Evolutionary conservation across 106 monocot species (phyloP).

Genomic region (Dendrobium officinale): DNA sequence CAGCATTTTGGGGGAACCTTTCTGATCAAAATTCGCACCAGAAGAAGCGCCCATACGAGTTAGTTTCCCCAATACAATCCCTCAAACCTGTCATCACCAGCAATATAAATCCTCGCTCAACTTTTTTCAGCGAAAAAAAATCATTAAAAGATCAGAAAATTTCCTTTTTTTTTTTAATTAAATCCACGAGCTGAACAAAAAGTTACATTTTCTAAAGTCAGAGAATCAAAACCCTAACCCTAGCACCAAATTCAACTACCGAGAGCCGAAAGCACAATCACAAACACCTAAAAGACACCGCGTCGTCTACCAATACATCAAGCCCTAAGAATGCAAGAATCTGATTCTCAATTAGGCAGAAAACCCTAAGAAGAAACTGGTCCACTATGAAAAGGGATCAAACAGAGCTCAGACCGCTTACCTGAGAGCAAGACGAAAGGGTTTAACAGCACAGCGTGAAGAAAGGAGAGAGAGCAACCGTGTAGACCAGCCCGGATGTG

Average conservation of each 20-base stretch:
- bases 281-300: not conserved
- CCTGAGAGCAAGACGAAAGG: not conserved
- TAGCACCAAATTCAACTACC: not conserved
- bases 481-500: not conserved
- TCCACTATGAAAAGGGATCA: not conserved
- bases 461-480: not conserved
- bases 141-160: not conserved
- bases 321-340: not conserved
- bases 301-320: not conserved
- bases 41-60: conserved; percentile 67
- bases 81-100: not conserved
- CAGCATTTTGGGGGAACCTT: conserved; percentile 42
- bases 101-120: not conserved
- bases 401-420: not conserved
- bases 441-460: not conserved
- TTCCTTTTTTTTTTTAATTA: not conserved
- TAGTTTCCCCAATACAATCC: not conserved
- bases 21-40: conserved; percentile 73
- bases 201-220: not conserved
- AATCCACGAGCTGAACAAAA: not conserved
- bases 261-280: not conserved
- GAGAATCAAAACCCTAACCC: not conserved
- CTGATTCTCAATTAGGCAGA: not conserved
- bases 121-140: not conserved
- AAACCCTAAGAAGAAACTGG: not conserved